phyloP scores from a whole-genome alignment of 139 green algal species.

The Chlorella sp. region DNA sequence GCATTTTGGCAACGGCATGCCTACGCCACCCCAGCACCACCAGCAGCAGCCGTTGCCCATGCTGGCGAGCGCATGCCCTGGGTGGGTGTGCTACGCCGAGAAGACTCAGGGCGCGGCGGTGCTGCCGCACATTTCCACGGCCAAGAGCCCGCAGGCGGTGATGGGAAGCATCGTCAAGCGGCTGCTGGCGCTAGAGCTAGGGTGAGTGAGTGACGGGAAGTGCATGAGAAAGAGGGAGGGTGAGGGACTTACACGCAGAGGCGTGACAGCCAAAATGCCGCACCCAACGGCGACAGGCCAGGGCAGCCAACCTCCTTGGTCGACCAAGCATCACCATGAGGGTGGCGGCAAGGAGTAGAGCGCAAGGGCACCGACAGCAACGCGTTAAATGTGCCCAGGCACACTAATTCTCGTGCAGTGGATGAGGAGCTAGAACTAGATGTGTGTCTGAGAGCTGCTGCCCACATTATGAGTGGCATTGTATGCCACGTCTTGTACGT shows the following conservation, averaged over 20 bases:
- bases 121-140: constrained; percentile 76
- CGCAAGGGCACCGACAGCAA: too few species aligned
- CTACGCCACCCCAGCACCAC: neutral
- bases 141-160: constrained; percentile 84
- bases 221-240: neutral
- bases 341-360: too few species aligned
- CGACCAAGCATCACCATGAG: too few species aligned
- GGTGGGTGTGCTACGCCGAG: constrained; percentile 98
- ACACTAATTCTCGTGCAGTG: too few species aligned
- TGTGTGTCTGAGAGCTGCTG: too few species aligned
- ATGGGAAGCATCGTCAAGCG: constrained; percentile 89
- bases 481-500: too few species aligned
- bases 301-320: neutral
- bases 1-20: too few species aligned
- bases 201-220: constrained; percentile 2
- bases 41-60: constrained; percentile 59
- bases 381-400: too few species aligned
- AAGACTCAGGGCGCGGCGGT: constrained; percentile 88
- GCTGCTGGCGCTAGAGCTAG: constrained; percentile 28
- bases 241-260: neutral
- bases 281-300: too few species aligned
- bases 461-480: too few species aligned
- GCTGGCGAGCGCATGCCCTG: constrained; percentile 86
- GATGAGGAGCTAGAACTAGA: too few species aligned
- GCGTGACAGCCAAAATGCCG: neutral